phyloP scores from a whole-genome alignment of 2,329 filamentous ascomycete genomes.

The Cladophialophora yegresii region DNA sequence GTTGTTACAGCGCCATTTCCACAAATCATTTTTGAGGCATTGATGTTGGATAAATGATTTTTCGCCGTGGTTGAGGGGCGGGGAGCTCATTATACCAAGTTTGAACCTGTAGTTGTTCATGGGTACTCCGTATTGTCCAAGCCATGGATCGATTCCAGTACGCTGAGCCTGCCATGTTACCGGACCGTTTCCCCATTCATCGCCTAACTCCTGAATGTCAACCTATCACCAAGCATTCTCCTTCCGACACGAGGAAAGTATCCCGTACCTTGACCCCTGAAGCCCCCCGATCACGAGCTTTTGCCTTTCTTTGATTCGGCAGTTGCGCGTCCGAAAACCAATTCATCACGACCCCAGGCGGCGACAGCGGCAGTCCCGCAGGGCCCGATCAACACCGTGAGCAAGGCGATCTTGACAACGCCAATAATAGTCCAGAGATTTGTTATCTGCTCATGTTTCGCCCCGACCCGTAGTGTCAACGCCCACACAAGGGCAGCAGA shows the following conservation, averaged over 20 bases:
- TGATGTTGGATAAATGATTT: not conserved
- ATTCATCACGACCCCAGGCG: constrained; percentile 55
- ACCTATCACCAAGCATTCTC: not conserved
- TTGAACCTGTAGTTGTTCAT: not conserved
- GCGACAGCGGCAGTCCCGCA: constrained; percentile 49
- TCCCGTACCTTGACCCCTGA: not conserved
- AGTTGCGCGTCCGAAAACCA: constrained; percentile 42
- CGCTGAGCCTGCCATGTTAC: not conserved
- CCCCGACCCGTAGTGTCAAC: constrained; percentile 42
- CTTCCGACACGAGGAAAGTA: not conserved
- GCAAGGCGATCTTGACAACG: constrained; percentile 42
- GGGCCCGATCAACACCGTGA: constrained; percentile 48
- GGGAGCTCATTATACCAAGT: too few relatives aligned
- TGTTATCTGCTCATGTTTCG: constrained; percentile 39
- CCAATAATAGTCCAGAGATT: constrained; percentile 38
- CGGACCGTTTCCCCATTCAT: not conserved
- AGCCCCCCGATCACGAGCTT: not conserved
- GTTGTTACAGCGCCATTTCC: not conserved
- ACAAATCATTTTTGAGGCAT: too few relatives aligned
- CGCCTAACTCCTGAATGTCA: not conserved
- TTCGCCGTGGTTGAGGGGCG: not conserved
- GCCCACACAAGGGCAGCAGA: constrained; percentile 51
- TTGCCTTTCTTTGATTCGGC: constrained; percentile 41
- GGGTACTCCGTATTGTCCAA: not conserved
- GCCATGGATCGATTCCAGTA: not conserved